A percentile compares a stretch with the other conserved stretches of the same genome.
Evolutionary conservation across 2,329 filamentous ascomycete genomes (phyloP).

Genomic region (Aspergillus aculeatinus): DNA sequence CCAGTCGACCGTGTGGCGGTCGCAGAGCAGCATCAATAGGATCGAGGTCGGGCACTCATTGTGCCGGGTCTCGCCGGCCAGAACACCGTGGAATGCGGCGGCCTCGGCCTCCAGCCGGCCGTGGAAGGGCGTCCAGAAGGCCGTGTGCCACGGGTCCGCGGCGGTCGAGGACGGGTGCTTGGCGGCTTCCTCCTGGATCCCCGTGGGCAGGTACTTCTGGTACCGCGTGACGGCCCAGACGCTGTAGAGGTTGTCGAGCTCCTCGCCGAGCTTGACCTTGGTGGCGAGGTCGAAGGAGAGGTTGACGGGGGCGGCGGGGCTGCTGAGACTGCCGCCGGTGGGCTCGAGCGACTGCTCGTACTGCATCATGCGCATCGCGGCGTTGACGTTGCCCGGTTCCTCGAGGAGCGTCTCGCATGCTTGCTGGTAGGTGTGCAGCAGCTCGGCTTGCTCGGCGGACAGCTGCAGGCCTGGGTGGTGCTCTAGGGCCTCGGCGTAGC

Average conservation of each 20-base stretch:
- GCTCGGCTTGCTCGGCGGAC: constrained; percentile 1
- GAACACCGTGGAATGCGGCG: constrained; percentile 7
- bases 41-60: constrained; percentile 15
- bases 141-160: constrained; percentile 14
- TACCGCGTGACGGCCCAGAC: constrained; percentile 14
- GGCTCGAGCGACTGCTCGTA: constrained; percentile 8
- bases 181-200: background rate
- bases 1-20: constrained; percentile 16
- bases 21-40: constrained; percentile 13
- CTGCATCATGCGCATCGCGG: background rate
- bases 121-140: constrained; percentile 15
- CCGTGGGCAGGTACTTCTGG: constrained; percentile 11
- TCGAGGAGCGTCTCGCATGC: constrained; percentile 11
- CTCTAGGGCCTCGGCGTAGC: constrained; percentile 9
- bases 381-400: background rate
- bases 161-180: constrained; percentile 4
- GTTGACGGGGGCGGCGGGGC: background rate
- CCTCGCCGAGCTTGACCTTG: constrained; percentile 17
- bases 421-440: constrained; percentile 4
- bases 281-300: constrained; percentile 17
- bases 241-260: constrained; percentile 15
- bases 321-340: background rate
- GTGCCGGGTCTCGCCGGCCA: constrained; percentile 3
- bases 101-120: constrained; percentile 15
- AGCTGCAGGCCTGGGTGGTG: constrained; percentile 1